Base-by-base conservation (phyloP, 768 basidiomycete genomes). In the Chiua virens region DNA sequence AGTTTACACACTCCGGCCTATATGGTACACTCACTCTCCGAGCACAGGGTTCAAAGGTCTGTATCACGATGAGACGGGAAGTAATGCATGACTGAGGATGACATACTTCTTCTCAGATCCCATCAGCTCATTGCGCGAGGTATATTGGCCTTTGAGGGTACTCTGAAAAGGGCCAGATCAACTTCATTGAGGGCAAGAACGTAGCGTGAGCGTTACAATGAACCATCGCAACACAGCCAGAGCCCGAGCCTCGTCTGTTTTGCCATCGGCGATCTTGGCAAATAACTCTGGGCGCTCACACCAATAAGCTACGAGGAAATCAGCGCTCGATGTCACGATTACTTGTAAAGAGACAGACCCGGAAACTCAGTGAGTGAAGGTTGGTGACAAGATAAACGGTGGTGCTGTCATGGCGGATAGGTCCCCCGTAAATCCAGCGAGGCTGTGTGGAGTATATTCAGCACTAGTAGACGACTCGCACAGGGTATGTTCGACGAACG, bases 101-200 rank as follows among this genome's bases (percentile, higher is more conserved):
- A 73, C 83, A 42, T 55, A 91, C 90, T 98, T 98, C 79, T 98
- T 98, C 80, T 98, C 95, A 1, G 90, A 92, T 14, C 96, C 96
- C 83, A 93, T 87, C 56, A 86, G 86, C 73, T 97, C 94, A 62
- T 98, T 98, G 43, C 95, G 78, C 17, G 92, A 92, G 37, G 90
- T 98, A 68, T 94, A 94, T 64, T 97, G 94, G 14, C 92, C 95
- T 68, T 94, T 97, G 45, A 99, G 79, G 0, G 96, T 99, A 62
- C 86, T 86, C 87, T 88, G 51, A 15, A 38, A 28, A 50, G 21
- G 18, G 27, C 21, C n/a, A 36, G 18, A 20, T 42, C 59, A 48
- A 60, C 41, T 39, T 44, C 34, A 22, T 8, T 39, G 15, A 47
- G 23, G 18, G 7, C 37, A 32, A 10, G 25, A 42, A 28, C 17